Percentiles rank a stretch among this genome's conserved stretches.
Evolutionary conservation across 2,329 filamentous ascomycete genomes (phyloP).

Genomic region (Diaporthe humulicola): DNA sequence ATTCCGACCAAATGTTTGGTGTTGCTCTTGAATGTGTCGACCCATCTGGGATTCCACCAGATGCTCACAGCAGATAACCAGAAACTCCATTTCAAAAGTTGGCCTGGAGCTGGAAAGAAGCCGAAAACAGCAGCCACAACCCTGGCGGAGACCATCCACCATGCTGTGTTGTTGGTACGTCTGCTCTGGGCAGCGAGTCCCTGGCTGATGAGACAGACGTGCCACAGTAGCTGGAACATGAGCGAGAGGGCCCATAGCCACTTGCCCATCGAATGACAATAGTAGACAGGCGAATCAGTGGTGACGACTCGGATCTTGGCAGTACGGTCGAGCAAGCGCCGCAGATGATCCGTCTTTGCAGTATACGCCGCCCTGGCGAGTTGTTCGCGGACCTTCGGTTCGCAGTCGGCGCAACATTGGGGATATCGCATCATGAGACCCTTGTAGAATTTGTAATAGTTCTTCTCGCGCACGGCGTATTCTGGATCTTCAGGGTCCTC

Average conservation of each 20-base stretch:
- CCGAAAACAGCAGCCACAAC: conserved; percentile 47
- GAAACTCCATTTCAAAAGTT: conserved; percentile 62
- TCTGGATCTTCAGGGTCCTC: conserved; percentile 74
- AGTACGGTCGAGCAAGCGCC: conserved; percentile 79
- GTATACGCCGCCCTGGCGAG: conserved; percentile 82
- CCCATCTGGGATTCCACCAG: conserved; percentile 79
- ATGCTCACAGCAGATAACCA: conserved; percentile 63
- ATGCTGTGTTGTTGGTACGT: conserved; percentile 43
- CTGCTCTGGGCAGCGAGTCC: conserved; percentile 39
- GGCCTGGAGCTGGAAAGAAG: conserved; percentile 56
- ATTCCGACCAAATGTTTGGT: conserved; percentile 72
- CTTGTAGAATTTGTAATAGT: conserved; percentile 77
- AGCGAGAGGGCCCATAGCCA: conserved; percentile 64
- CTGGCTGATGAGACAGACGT: conserved; percentile 53
- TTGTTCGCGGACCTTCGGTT: conserved; percentile 77
- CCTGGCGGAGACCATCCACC: conserved; percentile 30
- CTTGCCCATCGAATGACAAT: conserved; percentile 56
- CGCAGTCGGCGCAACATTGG: conserved; percentile 86
- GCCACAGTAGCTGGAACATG: conserved; percentile 64
- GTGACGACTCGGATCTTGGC: conserved; percentile 58
- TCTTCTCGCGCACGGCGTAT: conserved; percentile 76
- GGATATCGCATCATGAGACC: conserved; percentile 87
- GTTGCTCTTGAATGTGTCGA: conserved; percentile 71
- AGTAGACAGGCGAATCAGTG: conserved; percentile 57
- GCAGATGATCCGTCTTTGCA: conserved; percentile 85